Conservation (phyloP, 441 rosid genomes). For the Brassica hybrid region DNA sequence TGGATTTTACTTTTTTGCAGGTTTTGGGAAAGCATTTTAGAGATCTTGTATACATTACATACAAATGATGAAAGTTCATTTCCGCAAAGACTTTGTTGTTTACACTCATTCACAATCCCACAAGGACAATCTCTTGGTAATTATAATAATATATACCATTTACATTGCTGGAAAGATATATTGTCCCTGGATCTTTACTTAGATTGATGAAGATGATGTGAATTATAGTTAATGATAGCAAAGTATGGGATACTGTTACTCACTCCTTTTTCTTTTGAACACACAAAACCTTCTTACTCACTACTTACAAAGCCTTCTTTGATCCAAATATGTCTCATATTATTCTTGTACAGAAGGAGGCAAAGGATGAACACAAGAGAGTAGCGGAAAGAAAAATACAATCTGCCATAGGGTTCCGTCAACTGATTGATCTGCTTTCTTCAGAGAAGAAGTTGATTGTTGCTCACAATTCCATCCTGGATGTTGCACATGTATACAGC, state of each 20-base stretch:
- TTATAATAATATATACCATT: too few relatives aligned
- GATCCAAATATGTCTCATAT: too few relatives aligned
- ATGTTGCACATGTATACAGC: slow-evolving; percentile 82
- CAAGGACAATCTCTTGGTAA: slow-evolving; percentile 31
- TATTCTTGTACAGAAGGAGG: slow-evolving; percentile 57
- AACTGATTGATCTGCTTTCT: slow-evolving; percentile 83
- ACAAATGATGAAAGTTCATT: slow-evolving; percentile 43
- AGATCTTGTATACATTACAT: slow-evolving; percentile 65
- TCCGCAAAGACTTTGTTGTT: slow-evolving; percentile 60
- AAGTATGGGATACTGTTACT: too few relatives aligned
- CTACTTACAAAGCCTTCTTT: too few relatives aligned
- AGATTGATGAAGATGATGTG: too few relatives aligned
- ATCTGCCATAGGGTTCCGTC: slow-evolving; percentile 81
- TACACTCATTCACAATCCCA: slow-evolving; percentile 69
- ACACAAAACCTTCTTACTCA: too few relatives aligned
- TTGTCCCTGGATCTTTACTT: too few relatives aligned
- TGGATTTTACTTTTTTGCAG: slow-evolving; percentile 45
- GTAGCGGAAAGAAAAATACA: slow-evolving; percentile 61
- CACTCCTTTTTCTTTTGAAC: too few relatives aligned
- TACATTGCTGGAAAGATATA: too few relatives aligned
- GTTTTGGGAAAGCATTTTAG: slow-evolving; percentile 69
- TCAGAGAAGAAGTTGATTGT: slow-evolving; percentile 80
- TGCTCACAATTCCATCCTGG: slow-evolving; percentile 93
- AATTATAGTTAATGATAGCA: too few relatives aligned
- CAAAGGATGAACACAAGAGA: slow-evolving; percentile 57